These are phyloP conservation scores for Annona squamosa DNA, from an alignment of 164 flowering plant species.

Conservation along the genomic window DNA sequence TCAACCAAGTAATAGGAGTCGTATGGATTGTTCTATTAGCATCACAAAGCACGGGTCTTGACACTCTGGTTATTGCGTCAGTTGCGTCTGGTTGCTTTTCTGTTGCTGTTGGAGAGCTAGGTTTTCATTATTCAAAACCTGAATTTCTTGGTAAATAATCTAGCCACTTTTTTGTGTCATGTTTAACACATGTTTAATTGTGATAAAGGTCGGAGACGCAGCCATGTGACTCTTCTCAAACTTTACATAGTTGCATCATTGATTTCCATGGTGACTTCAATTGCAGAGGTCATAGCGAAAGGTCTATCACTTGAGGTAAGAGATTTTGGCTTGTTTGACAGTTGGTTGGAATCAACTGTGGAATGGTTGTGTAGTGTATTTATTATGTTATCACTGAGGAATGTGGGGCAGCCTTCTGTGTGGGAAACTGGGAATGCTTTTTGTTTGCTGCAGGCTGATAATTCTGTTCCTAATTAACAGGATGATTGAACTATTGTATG, in stretches of 20 bases:
- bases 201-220: slow-evolving; percentile 55
- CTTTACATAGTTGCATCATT: slow-evolving; percentile 39
- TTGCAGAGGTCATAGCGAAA: slow-evolving; percentile 21
- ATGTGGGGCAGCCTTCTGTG: too few relatives aligned
- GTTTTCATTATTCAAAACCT: slow-evolving; percentile 18
- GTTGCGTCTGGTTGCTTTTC: slow-evolving; percentile 32
- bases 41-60: slow-evolving; percentile 14
- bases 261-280: slow-evolving; percentile 27
- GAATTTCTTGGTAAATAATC: background rate
- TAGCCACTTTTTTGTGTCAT: background rate
- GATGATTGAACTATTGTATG: too few relatives aligned
- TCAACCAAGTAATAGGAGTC: slow-evolving; percentile 31
- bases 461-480: too few relatives aligned
- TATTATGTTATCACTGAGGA: too few relatives aligned
- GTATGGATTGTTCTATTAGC: slow-evolving; percentile 14
- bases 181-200: background rate
- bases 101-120: slow-evolving; percentile 53
- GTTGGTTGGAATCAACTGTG: background rate
- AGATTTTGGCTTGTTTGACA: background rate
- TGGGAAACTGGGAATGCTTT: too few relatives aligned
- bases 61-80: slow-evolving; percentile 28
- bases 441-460: too few relatives aligned
- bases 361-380: too few relatives aligned
- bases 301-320: slow-evolving; percentile 38
- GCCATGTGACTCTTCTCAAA: slow-evolving; percentile 40